These are phyloP conservation scores for Gaultheria prostrata DNA, from an alignment of 148 eudicot species.

Conservation along the genomic window DNA sequence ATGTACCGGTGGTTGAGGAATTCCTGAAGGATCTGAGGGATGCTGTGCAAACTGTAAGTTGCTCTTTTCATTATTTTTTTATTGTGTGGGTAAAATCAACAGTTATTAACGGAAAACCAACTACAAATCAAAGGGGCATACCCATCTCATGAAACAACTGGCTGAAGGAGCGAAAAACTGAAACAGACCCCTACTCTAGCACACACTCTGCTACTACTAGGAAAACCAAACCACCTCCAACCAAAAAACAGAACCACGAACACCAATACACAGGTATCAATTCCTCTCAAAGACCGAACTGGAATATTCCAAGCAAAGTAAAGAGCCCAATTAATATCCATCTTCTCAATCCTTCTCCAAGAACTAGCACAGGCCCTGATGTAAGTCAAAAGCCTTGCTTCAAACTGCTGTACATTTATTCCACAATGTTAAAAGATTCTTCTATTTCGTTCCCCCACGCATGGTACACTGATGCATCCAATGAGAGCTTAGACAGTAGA, in stretches of 20 bases:
- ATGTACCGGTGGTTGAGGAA: slow-evolving; percentile 61
- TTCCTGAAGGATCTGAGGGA: slow-evolving; percentile 73
- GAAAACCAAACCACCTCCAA: neutral
- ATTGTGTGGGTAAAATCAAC: too few relatives aligned
- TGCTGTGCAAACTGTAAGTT: slow-evolving; percentile 78
- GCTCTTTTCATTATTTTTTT: too few relatives aligned
- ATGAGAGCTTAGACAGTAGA: neutral
- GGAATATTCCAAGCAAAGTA: neutral
- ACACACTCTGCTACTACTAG: neutral
- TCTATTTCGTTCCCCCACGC: neutral
- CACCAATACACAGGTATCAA: neutral
- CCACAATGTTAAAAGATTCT: neutral
- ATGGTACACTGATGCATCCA: neutral
- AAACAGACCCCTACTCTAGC: neutral
- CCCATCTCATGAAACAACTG: neutral
- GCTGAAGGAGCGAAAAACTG: neutral
- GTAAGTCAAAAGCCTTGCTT: neutral
- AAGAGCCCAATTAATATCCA: neutral
- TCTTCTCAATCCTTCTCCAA: neutral
- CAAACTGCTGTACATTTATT: neutral
- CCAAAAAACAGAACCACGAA: neutral
- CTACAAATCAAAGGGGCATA: neutral
- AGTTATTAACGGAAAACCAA: neutral
- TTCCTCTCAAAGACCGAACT: neutral
- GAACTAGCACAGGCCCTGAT: neutral